phyloP scores from a whole-genome alignment of 768 basidiomycete genomes.

The Kwoniella mangroviensis region DNA sequence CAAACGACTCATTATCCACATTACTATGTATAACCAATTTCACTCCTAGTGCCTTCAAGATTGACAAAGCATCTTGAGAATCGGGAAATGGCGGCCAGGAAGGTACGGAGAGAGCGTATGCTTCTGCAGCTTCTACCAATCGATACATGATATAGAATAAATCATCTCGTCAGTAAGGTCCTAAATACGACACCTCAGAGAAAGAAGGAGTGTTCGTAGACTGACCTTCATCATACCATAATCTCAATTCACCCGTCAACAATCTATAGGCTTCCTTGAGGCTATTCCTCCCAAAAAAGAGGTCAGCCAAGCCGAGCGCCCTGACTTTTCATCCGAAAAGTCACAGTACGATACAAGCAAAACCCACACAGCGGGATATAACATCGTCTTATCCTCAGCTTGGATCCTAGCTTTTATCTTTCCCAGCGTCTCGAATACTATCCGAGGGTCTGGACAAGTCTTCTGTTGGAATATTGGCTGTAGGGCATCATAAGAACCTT shows the following conservation, averaged over 20 bases:
- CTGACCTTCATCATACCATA: constrained; percentile 32
- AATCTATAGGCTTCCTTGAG: constrained; percentile 23
- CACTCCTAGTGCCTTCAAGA: constrained; percentile 19
- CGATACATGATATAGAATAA: neutral
- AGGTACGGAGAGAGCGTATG: constrained; percentile 25
- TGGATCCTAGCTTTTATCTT: constrained; percentile 24
- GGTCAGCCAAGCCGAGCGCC: neutral
- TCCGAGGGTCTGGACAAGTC: constrained; percentile 27
- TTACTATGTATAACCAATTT: constrained; percentile 38
- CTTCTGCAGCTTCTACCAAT: constrained; percentile 26
- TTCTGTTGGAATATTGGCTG: constrained; percentile 32
- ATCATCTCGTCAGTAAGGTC: no score
- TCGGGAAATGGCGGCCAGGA: constrained; percentile 40
- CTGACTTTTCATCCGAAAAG: neutral
- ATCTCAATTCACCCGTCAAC: constrained; percentile 23
- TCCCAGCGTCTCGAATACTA: constrained; percentile 22
- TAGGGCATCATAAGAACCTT: constrained; percentile 27
- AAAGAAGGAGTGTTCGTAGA: neutral
- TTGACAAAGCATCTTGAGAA: constrained; percentile 20
- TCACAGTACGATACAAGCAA: neutral
- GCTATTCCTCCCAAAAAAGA: constrained; percentile 10
- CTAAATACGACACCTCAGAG: neutral
- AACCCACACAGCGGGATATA: constrained; percentile 39
- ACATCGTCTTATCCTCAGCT: constrained; percentile 33
- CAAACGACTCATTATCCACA: constrained; percentile 36